phyloP scores from a whole-genome alignment of 1,284 basidiomycete species.

The Laetiporus sulphureus region DNA sequence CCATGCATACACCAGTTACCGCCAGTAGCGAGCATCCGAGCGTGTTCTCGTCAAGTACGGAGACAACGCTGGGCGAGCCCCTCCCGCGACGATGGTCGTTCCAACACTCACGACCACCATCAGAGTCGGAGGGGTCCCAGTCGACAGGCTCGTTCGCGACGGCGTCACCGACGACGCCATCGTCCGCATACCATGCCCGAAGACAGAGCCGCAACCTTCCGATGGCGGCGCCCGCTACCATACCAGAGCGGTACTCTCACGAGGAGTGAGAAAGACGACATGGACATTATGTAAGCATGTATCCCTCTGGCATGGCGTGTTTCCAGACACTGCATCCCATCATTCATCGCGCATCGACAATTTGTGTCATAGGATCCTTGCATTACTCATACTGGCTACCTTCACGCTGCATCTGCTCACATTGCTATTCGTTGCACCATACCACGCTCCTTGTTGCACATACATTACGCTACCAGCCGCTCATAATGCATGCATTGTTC shows the following conservation, averaged over 20 bases:
- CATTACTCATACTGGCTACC: neutral
- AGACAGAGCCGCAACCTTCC: slow-evolving; percentile 10
- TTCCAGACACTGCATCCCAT: neutral
- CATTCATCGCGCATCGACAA: neutral
- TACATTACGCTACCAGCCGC: too few relatives aligned
- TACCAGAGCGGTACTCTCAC: slow-evolving; percentile 4
- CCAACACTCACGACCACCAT: slow-evolving; percentile 30
- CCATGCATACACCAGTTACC: slow-evolving; percentile 30
- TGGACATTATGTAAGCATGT: slow-evolving; percentile 5
- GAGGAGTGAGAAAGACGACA: slow-evolving; percentile 4
- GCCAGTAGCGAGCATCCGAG: slow-evolving; percentile 36
- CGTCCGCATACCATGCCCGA: slow-evolving; percentile 3
- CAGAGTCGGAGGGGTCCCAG: slow-evolving; percentile 27
- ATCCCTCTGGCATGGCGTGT: neutral
- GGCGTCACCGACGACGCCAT: slow-evolving; percentile 11
- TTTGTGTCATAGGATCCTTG: too few relatives aligned
- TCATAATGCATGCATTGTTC: too few relatives aligned
- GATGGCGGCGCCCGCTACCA: slow-evolving; percentile 2
- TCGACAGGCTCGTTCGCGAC: slow-evolving; percentile 11
- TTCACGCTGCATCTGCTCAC: neutral
- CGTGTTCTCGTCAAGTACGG: slow-evolving; percentile 33
- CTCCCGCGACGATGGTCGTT: slow-evolving; percentile 41
- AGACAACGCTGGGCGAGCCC: slow-evolving; percentile 34
- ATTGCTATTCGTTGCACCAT: too few relatives aligned
- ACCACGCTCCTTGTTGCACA: too few relatives aligned